phyloP scores from a whole-genome alignment of 495 filamentous ascomycete genomes.

The Choiromyces venosus region DNA sequence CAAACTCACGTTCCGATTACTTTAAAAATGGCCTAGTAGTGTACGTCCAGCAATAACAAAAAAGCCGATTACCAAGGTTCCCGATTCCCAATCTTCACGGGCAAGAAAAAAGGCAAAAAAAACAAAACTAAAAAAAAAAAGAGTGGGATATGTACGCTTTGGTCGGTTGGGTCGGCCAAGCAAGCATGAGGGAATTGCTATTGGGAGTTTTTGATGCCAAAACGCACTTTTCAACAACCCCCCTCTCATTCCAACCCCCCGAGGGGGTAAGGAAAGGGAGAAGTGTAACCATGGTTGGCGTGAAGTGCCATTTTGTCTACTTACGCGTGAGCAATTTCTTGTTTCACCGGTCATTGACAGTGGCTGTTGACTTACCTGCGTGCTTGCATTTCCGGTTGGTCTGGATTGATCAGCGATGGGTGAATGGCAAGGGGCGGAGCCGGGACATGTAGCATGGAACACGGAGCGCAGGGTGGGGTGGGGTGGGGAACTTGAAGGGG shows the following conservation, averaged over 20 bases:
- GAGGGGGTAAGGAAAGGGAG: neutral
- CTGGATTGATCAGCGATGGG: neutral
- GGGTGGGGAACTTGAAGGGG: neutral
- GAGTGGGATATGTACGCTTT: slow-evolving; percentile 1
- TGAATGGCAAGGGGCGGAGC: neutral
- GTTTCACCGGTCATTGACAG: neutral
- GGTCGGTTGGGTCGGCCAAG: neutral
- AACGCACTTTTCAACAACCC: neutral
- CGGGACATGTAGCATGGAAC: neutral
- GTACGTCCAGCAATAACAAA: neutral
- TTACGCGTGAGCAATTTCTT: neutral
- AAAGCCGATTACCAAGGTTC: neutral
- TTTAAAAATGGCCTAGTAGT: too few species aligned
- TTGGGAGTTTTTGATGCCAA: neutral
- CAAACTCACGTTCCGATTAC: too few species aligned
- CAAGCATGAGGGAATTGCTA: slow-evolving; percentile 2
- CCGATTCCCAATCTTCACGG: neutral
- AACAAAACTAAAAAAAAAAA: neutral
- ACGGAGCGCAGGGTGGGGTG: neutral
- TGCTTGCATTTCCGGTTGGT: too few species aligned
- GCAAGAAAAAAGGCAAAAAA: neutral
- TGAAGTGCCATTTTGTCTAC: neutral
- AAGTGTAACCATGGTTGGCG: neutral
- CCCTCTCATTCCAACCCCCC: neutral
- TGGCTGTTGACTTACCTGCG: neutral